phyloP scores from a whole-genome alignment of 129 eudicot genomes.

The Lactuca saligna region DNA sequence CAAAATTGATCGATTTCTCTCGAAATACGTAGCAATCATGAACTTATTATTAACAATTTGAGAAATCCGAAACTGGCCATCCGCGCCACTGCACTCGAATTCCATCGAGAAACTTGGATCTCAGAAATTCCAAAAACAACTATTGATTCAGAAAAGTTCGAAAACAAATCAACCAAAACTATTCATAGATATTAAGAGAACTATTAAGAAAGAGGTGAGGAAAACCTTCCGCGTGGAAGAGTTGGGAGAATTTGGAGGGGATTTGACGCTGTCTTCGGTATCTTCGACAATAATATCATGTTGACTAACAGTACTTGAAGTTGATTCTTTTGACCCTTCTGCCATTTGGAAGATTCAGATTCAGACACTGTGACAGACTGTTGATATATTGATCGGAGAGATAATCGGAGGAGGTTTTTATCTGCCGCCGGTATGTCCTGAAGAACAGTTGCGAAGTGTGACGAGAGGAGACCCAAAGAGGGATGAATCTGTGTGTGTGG shows the following conservation, averaged over 20 bases:
- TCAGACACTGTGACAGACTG: not conserved
- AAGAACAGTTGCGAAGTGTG: conserved; percentile 32
- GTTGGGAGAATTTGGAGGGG: conserved; percentile 74
- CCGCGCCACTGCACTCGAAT: conserved; percentile 6
- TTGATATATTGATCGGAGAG: conserved; percentile 6
- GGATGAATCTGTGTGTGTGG: conserved; percentile 10
- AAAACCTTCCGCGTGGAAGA: conserved; percentile 95
- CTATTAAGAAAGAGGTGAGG: conserved; percentile 1
- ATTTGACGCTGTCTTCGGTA: conserved; percentile 66
- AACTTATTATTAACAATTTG: not conserved
- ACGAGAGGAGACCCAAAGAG: conserved; percentile 9
- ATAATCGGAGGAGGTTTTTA: conserved; percentile 24
- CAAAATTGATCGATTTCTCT: conserved; percentile 10
- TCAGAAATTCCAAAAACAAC: not conserved
- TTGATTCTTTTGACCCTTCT: conserved; percentile 68
- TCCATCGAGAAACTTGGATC: conserved; percentile 28
- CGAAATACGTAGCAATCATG: not conserved
- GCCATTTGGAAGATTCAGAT: conserved; percentile 41
- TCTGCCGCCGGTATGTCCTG: conserved; percentile 1
- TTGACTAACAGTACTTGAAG: conserved; percentile 38
- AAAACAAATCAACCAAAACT: not conserved
- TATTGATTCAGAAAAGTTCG: conserved; percentile 10
- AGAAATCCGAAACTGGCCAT: conserved; percentile 9
- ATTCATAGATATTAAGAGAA: not conserved
- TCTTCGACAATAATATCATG: conserved; percentile 54